Conservation (phyloP, 148 eudicot species). For the Rhododendron molle region DNA sequence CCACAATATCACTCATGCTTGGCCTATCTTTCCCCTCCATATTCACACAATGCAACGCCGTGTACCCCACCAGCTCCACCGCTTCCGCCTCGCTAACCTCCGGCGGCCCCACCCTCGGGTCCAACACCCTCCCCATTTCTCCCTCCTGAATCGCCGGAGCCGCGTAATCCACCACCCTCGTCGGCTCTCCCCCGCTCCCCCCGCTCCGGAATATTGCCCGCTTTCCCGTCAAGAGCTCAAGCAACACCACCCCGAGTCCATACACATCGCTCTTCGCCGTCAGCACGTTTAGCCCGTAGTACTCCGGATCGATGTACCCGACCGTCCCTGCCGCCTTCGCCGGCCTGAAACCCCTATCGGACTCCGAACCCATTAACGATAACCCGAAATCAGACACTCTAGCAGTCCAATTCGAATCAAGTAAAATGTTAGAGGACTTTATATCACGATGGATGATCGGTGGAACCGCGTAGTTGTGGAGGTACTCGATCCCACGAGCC, state of each 20-base stretch:
- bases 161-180: slow-evolving; percentile 69
- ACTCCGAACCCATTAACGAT: slow-evolving; percentile 70
- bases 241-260: slow-evolving; percentile 85
- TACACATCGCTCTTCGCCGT: slow-evolving; percentile 94
- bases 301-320: slow-evolving; percentile 97
- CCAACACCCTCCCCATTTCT: slow-evolving; percentile 58
- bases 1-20: slow-evolving; percentile 77
- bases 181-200: slow-evolving; percentile 39
- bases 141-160: slow-evolving; percentile 68
- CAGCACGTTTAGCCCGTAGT: slow-evolving; percentile 75
- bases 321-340: slow-evolving; percentile 88
- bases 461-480: slow-evolving; percentile 94
- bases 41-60: slow-evolving; percentile 87
- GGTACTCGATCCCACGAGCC: slow-evolving; percentile 86
- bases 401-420: slow-evolving; percentile 87
- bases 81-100: slow-evolving; percentile 66
- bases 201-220: slow-evolving; percentile 61
- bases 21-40: slow-evolving; percentile 91
- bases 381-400: slow-evolving; percentile 93
- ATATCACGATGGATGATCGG: slow-evolving; percentile 91
- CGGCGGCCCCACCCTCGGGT: slow-evolving; percentile 68
- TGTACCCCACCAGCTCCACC: slow-evolving; percentile 81
- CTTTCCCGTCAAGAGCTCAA: slow-evolving; percentile 83
- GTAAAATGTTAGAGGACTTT: slow-evolving; percentile 81
- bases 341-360: slow-evolving; percentile 48